Conservation (phyloP, 805 yeast genomes). For the Debaryomyces hansenii region DNA sequence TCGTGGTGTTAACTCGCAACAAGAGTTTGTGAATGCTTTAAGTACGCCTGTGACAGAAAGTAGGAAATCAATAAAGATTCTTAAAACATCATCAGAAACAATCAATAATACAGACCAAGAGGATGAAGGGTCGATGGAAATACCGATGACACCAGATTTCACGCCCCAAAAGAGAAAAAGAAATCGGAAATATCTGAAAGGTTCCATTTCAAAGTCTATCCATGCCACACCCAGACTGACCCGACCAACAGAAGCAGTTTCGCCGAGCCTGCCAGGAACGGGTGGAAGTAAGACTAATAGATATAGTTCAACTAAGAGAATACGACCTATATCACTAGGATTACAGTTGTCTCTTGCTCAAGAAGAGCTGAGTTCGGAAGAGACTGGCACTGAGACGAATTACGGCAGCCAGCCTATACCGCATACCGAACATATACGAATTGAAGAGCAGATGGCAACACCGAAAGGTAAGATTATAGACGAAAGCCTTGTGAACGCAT, state of each 20-base stretch:
- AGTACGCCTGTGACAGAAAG: background rate
- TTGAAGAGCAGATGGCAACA: constrained; percentile 21
- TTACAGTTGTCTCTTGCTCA: background rate
- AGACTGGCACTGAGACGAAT: constrained; percentile 13
- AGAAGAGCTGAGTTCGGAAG: constrained; percentile 3
- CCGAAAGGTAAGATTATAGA: constrained; percentile 37
- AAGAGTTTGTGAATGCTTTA: background rate
- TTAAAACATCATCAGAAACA: background rate
- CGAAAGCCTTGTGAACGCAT: constrained; percentile 27
- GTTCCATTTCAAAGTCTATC: background rate
- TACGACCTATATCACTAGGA: background rate
- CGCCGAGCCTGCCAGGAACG: no score
- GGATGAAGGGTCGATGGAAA: background rate
- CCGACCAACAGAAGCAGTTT: no score
- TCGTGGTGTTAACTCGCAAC: background rate
- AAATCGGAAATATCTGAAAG: background rate
- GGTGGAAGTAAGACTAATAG: no score
- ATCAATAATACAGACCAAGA: no score
- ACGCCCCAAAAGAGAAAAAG: constrained; percentile 28
- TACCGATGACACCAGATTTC: constrained; percentile 29
- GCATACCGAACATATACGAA: background rate
- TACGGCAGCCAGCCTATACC: background rate
- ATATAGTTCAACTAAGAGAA: no score
- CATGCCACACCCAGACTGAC: background rate
- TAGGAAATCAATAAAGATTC: background rate